Percentiles rank a stretch among this genome's conserved stretches.
phyloP scores from a whole-genome alignment of 2,329 filamentous ascomycete genomes.

The Fusarium metavorans region DNA sequence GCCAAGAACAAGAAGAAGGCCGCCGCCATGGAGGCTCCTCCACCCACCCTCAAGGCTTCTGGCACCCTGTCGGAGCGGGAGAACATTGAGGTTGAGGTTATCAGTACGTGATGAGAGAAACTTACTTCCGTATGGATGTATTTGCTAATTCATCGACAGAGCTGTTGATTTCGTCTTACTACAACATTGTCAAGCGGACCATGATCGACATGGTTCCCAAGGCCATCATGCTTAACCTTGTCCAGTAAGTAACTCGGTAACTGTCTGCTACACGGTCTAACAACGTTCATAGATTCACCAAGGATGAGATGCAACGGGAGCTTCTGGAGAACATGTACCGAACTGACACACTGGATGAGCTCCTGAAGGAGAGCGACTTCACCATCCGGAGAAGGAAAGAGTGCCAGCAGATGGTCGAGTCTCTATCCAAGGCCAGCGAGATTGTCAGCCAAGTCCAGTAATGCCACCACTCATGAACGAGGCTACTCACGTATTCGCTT shows the following conservation, averaged over 20 bases:
- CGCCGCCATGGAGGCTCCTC: slow-evolving; percentile 98
- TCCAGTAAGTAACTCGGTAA: slow-evolving; percentile 76
- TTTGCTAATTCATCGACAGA: slow-evolving; percentile 63
- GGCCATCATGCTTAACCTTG: slow-evolving; percentile 97
- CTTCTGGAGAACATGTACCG: slow-evolving; percentile 98
- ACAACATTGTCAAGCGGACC: slow-evolving; percentile 96
- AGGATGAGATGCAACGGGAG: slow-evolving; percentile 98
- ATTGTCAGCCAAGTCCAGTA: slow-evolving; percentile 88
- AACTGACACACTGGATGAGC: slow-evolving; percentile 87
- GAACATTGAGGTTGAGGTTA: slow-evolving; percentile 95
- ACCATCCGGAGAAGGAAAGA: slow-evolving; percentile 95
- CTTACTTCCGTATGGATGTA: not conserved
- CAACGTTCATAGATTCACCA: slow-evolving; percentile 76
- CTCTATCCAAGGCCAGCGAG: slow-evolving; percentile 87
- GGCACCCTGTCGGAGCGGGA: slow-evolving; percentile 95
- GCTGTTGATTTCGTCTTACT: slow-evolving; percentile 95
- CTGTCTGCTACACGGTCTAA: slow-evolving; percentile 18
- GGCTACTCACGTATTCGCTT: slow-evolving; percentile 21
- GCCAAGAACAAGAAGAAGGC: slow-evolving; percentile 99
- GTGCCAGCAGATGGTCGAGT: slow-evolving; percentile 99
- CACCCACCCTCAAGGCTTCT: slow-evolving; percentile 91
- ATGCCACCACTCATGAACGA: slow-evolving; percentile 26
- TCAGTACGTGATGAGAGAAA: slow-evolving; percentile 74
- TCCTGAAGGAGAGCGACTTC: slow-evolving; percentile 98
- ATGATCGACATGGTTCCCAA: slow-evolving; percentile 99